Evolutionary conservation across 2,329 filamentous ascomycete species (phyloP).

Genomic region (Aschersonia sp.): DNA sequence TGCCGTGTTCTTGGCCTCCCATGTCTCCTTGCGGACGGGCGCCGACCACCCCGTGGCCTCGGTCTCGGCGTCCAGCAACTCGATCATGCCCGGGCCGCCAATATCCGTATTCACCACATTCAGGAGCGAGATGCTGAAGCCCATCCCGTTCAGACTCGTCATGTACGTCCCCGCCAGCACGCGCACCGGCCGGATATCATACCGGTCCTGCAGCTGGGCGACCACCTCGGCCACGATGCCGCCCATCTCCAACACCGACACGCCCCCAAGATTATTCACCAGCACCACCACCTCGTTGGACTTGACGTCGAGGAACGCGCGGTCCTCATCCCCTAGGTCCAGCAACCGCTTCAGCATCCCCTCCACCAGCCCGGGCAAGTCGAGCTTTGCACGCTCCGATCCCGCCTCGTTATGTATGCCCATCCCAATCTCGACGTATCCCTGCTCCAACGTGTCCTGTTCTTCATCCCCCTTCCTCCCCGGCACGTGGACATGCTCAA

Average conservation of each 20-base stretch:
- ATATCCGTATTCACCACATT: constrained; percentile 48
- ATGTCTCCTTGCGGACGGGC: constrained; percentile 46
- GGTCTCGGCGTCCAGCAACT: constrained; percentile 54
- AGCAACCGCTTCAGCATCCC: constrained; percentile 59
- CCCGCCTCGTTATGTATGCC: constrained; percentile 63
- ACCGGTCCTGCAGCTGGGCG: constrained; percentile 41
- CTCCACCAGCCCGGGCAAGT: constrained; percentile 38
- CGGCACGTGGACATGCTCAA: constrained; percentile 88
- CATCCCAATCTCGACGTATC: constrained; percentile 56
- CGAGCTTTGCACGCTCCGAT: constrained; percentile 34
- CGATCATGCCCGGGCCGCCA: constrained; percentile 45
- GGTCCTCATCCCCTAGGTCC: constrained; percentile 49
- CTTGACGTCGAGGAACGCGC: constrained; percentile 53
- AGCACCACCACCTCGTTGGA: constrained; percentile 52
- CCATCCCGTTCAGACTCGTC: constrained; percentile 64
- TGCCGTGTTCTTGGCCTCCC: constrained; percentile 40
- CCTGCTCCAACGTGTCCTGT: constrained; percentile 33
- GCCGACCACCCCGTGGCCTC: constrained; percentile 60
- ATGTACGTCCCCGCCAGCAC: constrained; percentile 60
- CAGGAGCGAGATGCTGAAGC: constrained; percentile 60
- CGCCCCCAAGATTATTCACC: constrained; percentile 63
- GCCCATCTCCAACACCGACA: constrained; percentile 57
- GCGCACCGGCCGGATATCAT: constrained; percentile 47
- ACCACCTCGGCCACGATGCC: constrained; percentile 58
- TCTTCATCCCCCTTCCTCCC: constrained; percentile 48